Conservation (phyloP, 768 basidiomycete genomes). For the Lactifluus hygrophoroides region DNA sequence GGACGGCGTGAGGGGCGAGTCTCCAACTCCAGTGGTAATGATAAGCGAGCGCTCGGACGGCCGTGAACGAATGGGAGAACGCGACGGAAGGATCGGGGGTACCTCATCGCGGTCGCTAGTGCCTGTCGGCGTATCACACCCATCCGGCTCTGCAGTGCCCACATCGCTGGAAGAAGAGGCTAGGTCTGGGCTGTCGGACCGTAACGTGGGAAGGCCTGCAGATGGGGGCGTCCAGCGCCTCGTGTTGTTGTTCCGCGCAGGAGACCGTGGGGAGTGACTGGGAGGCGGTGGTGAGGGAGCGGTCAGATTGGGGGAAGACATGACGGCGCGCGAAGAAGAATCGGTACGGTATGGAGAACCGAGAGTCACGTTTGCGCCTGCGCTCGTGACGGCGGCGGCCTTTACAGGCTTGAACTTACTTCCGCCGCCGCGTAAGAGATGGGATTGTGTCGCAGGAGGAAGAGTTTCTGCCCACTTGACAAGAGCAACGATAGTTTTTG, state of each 20-base stretch:
- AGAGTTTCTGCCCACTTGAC: conserved; percentile 52
- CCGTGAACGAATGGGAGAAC: conserved; percentile 45
- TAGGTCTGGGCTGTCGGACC: conserved; percentile 7
- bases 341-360: conserved; percentile 11
- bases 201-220: conserved; percentile 12
- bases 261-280: background rate
- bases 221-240: conserved; percentile 7
- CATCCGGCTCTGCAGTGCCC: conserved; percentile 25
- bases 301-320: conserved; percentile 58
- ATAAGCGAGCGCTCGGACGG: conserved; percentile 19
- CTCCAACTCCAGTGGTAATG: background rate
- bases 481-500: conserved; percentile 61
- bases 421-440: conserved; percentile 35
- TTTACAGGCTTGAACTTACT: conserved; percentile 26
- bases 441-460: conserved; percentile 38
- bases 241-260: conserved; percentile 23
- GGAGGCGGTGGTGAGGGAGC: conserved; percentile 18
- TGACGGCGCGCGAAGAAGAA: conserved; percentile 36
- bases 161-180: conserved; percentile 16
- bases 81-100: conserved; percentile 37
- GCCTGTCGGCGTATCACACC: conserved; percentile 13
- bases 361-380: conserved; percentile 25
- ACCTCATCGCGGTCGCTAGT: conserved; percentile 31
- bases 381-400: conserved; percentile 25
- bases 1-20: conserved; percentile 2